Conservation (phyloP, 2,329 filamentous ascomycete species). For the Paracamarosporium sp. region DNA sequence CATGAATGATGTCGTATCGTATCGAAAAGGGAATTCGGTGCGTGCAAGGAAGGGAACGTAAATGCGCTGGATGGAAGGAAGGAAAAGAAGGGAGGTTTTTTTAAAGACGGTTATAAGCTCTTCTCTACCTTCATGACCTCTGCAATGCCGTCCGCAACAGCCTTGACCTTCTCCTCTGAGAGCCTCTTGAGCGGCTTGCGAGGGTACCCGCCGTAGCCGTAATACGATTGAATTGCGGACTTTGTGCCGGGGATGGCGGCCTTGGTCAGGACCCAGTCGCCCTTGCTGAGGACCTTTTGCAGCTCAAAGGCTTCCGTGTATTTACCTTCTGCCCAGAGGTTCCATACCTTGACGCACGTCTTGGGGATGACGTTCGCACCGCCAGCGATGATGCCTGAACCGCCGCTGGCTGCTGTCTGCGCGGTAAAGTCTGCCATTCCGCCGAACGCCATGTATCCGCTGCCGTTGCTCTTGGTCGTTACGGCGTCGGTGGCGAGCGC, state of each 20-base stretch:
- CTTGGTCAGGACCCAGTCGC: constrained; percentile 85
- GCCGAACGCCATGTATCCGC: constrained; percentile 80
- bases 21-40: not conserved
- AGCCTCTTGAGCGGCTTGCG: constrained; percentile 74
- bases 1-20: not conserved
- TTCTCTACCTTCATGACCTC: constrained; percentile 73
- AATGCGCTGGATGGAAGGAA: not conserved
- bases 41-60: not conserved
- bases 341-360: constrained; percentile 78
- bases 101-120: constrained; percentile 36
- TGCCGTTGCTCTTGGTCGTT: constrained; percentile 61
- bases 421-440: constrained; percentile 88
- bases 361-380: constrained; percentile 87
- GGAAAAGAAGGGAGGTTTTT: constrained; percentile 2
- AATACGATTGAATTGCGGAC: constrained; percentile 79
- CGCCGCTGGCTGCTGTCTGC: constrained; percentile 79
- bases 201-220: constrained; percentile 80
- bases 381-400: constrained; percentile 84
- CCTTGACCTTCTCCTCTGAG: constrained; percentile 60
- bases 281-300: constrained; percentile 78
- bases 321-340: constrained; percentile 76
- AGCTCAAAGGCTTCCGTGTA: constrained; percentile 75
- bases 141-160: constrained; percentile 49
- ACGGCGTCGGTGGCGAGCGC: constrained; percentile 74
- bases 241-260: constrained; percentile 87